phyloP scores from a whole-genome alignment of 2,329 filamentous ascomycete genomes.

The Rasamsonia emersonii region DNA sequence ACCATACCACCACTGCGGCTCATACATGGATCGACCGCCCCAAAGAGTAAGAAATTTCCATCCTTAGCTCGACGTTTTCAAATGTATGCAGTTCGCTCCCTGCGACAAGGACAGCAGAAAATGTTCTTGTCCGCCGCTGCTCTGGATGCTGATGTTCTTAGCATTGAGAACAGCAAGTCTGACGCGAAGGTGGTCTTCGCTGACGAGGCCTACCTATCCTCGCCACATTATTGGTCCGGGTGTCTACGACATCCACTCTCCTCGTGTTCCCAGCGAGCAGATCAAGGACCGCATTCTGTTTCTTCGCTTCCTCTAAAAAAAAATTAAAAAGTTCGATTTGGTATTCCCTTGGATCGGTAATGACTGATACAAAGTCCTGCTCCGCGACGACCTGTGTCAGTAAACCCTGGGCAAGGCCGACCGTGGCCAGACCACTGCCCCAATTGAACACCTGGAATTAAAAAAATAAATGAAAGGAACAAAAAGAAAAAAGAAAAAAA shows the following conservation, averaged over 20 bases:
- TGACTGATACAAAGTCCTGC: slow-evolving; percentile 49
- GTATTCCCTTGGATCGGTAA: slow-evolving; percentile 75
- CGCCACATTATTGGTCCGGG: slow-evolving; percentile 97
- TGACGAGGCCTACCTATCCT: slow-evolving; percentile 89
- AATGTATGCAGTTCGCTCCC: too few relatives aligned
- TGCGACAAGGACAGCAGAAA: too few relatives aligned
- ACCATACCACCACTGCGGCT: too few relatives aligned
- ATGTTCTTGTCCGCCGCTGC: slow-evolving; percentile 96
- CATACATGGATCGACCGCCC: too few relatives aligned
- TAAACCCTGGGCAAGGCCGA: slow-evolving; percentile 96
- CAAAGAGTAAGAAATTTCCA: too few relatives aligned
- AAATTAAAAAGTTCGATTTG: slow-evolving; percentile 86
- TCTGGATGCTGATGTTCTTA: slow-evolving; percentile 94
- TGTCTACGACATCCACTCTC: slow-evolving; percentile 99
- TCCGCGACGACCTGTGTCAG: slow-evolving; percentile 63
- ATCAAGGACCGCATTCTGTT: slow-evolving; percentile 90
- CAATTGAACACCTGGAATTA: slow-evolving; percentile 89
- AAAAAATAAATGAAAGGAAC: too few relatives aligned
- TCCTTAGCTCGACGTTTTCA: too few relatives aligned
- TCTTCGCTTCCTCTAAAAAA: slow-evolving; percentile 77
- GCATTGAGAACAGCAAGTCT: slow-evolving; percentile 99
- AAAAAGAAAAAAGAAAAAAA: too few relatives aligned
- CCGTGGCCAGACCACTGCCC: slow-evolving; percentile 83
- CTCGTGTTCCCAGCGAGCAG: slow-evolving; percentile 90
- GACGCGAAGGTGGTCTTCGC: slow-evolving; percentile 99